These are phyloP conservation scores for Hypoxylon subgilvum DNA, from an alignment of 495 filamentous ascomycete genomes.

Conservation along the genomic window DNA sequence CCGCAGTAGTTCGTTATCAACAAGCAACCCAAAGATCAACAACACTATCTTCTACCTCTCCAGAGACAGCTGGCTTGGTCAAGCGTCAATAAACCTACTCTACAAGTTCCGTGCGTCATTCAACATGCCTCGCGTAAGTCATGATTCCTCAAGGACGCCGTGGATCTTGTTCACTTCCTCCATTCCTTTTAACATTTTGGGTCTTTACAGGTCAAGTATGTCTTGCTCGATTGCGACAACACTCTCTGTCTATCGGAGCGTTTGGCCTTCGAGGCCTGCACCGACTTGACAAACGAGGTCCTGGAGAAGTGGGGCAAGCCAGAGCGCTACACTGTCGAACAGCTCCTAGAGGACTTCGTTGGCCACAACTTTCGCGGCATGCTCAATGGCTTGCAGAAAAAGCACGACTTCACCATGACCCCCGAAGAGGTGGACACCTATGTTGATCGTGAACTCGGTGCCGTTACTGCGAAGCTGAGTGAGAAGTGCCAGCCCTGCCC, in stretches of 20 bases:
- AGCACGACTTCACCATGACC: constrained; percentile 73
- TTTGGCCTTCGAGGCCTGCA: constrained; percentile 92
- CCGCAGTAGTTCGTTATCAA: constrained; percentile 24
- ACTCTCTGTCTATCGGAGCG: constrained; percentile 92
- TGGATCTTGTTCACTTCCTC: background rate
- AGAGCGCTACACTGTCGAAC: constrained; percentile 77
- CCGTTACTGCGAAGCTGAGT: constrained; percentile 83
- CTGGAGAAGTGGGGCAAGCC: constrained; percentile 67
- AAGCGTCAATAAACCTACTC: constrained; percentile 10
- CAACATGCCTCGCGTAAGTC: constrained; percentile 47
- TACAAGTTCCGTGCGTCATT: constrained; percentile 21
- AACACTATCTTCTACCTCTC: constrained; percentile 2
- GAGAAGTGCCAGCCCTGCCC: constrained; percentile 70
- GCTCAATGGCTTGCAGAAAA: constrained; percentile 71
- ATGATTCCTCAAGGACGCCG: background rate
- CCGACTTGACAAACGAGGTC: constrained; percentile 91
- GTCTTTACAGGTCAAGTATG: constrained; percentile 67
- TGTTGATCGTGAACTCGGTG: constrained; percentile 79
- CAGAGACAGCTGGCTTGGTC: constrained; percentile 3
- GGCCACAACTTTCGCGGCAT: constrained; percentile 97
- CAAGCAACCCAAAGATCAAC: constrained; percentile 14
- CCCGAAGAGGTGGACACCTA: constrained; percentile 74
- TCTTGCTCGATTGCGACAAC: constrained; percentile 98
- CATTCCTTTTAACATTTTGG: constrained; percentile 6
- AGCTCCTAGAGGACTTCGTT: constrained; percentile 87